A percentile compares a stretch with the other conserved stretches of the same genome.
These are phyloP conservation scores for Candida coquimbonensis DNA, from an alignment of 805 yeast genomes.

Conservation along the genomic window DNA sequence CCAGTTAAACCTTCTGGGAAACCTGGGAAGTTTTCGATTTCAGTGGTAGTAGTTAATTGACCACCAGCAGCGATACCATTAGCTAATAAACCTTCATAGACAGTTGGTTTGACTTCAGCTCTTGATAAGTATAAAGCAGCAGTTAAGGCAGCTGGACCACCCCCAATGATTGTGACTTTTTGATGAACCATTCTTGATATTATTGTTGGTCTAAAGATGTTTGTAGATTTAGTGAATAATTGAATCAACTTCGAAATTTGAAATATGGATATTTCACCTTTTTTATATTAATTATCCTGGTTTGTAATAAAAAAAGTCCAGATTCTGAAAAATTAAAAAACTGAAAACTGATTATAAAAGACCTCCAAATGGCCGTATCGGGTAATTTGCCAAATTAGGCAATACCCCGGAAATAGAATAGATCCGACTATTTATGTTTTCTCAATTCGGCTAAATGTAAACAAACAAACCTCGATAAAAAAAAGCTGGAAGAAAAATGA, in stretches of 20 bases:
- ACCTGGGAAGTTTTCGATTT: constrained; percentile 98
- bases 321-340: not conserved
- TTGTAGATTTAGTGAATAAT: not conserved
- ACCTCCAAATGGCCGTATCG: not conserved
- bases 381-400: not conserved
- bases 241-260: constrained; percentile 2
- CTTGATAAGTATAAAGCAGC: constrained; percentile 96
- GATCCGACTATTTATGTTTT: not conserved
- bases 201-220: not conserved
- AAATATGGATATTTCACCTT: no score
- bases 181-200: constrained; percentile 64
- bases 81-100: constrained; percentile 93
- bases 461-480: not conserved
- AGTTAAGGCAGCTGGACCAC: constrained; percentile 99
- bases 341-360: not conserved
- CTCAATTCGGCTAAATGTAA: constrained; percentile 1
- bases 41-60: constrained; percentile 97
- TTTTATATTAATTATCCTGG: no score
- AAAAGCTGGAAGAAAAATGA: no score
- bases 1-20: constrained; percentile 93
- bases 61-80: constrained; percentile 99
- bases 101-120: constrained; percentile 89
- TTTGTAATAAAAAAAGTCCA: constrained; percentile 3
- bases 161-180: constrained; percentile 83
- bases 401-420: not conserved